Evolutionary conservation across 2,329 filamentous ascomycete genomes (phyloP).

Genomic region (Fusarium torreyae): DNA sequence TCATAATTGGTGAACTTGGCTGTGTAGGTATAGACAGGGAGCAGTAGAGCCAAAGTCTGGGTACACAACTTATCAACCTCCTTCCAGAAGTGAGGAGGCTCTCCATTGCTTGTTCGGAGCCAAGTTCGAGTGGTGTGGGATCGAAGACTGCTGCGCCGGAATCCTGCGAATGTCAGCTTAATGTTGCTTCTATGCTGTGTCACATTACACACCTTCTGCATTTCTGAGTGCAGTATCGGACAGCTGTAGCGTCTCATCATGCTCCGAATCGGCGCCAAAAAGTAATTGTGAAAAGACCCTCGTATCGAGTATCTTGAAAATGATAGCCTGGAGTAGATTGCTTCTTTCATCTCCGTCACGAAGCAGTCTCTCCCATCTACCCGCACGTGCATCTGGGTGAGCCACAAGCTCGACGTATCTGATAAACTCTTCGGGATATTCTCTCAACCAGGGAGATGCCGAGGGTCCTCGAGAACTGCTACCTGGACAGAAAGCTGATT

Average conservation of each 20-base stretch:
- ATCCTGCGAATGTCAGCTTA: constrained; percentile 47
- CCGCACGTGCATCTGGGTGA: constrained; percentile 44
- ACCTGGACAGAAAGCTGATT: constrained; percentile 40
- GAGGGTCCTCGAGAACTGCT: not conserved
- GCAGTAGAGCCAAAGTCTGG: constrained; percentile 44
- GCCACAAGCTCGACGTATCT: constrained; percentile 49
- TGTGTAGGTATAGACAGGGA: constrained; percentile 46
- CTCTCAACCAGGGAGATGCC: constrained; percentile 46
- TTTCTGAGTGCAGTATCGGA: constrained; percentile 47
- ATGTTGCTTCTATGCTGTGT: not conserved
- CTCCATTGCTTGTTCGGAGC: constrained; percentile 35
- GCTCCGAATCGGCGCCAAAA: constrained; percentile 52
- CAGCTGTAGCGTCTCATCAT: constrained; percentile 41
- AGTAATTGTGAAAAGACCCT: constrained; percentile 50
- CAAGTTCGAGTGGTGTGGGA: constrained; percentile 47
- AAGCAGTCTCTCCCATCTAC: constrained; percentile 52
- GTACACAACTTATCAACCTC: constrained; percentile 50
- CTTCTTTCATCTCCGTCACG: constrained; percentile 40
- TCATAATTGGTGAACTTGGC: constrained; percentile 24
- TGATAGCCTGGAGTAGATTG: constrained; percentile 49
- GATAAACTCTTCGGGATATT: constrained; percentile 46
- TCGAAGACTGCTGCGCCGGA: constrained; percentile 48
- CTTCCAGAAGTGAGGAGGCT: constrained; percentile 51
- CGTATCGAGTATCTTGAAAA: constrained; percentile 50
- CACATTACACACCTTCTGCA: constrained; percentile 48